Base-by-base conservation (phyloP, 108 stramenopile species). In the Conticribra guillardii region DNA sequence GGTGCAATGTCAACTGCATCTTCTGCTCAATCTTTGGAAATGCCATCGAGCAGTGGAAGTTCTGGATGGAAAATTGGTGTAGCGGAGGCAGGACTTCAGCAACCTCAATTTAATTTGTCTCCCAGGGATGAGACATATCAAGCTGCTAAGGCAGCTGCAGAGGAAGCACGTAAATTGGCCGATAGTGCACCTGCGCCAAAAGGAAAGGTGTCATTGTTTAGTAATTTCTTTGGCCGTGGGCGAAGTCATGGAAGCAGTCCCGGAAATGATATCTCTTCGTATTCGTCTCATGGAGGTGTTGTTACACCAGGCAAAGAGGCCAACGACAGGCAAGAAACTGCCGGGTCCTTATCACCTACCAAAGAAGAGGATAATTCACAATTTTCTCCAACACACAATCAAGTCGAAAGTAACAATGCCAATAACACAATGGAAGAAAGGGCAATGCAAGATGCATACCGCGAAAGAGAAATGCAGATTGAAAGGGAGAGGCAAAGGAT, bases 221-320 rank as follows among this genome's bases (percentile, higher is more conserved):
- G 72, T 30, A 44, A 47, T n/a, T 67, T 74, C 57, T 74, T 74
- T 54, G 34, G 61, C 1, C 60, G 71, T 30, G 64, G 64, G 47
- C 30, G 31, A 26, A 55, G 64, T 15, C 46, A 8, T 30, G 63
- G 44, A 17, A 64, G 60, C 30, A 30, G 54, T 29, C n/a, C 48
- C 30, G 41, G 14, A 18, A 55, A 48, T 45, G 41, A 44, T 8
- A 68, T 54, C n/a, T 11, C 71, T 4, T 66, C 62, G 2, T 79
- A 73, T 60, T 73, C 71, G 15, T 60, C 72, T 30, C 77, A 73
- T 48, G 77, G 77, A n/a, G 77, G 77, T 30, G 72, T 73, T 14
- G 56, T 79, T 19, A 64, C 60, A 23, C 58, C 26, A 18, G 51
- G 28, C n/a, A n/a, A n/a, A 1, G 48, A 26, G 45, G 47, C 32